These are phyloP conservation scores for Selaginella moellendorffii DNA, from an alignment of 75 land plant species.

Conservation along the genomic window DNA sequence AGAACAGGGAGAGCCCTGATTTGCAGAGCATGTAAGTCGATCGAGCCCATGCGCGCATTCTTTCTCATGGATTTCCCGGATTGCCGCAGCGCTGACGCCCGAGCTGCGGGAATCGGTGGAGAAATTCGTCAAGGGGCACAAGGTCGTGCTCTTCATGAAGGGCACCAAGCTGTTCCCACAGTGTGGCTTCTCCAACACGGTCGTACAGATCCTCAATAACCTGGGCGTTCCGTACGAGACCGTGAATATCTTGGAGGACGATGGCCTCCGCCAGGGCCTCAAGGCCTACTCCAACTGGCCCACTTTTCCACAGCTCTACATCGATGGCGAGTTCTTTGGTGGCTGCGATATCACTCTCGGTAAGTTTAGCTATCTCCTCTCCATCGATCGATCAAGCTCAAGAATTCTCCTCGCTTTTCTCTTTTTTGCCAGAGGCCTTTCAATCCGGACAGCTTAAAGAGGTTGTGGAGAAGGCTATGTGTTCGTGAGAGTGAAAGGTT, in stretches of 20 bases:
- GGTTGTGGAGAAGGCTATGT: constrained; percentile 66
- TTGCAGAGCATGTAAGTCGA: constrained; percentile 1
- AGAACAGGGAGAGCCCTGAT: too few relatives aligned
- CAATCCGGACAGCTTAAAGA: constrained; percentile 71
- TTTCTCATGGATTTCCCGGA: too few relatives aligned
- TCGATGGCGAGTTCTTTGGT: constrained; percentile 94
- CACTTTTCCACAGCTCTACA: constrained; percentile 91
- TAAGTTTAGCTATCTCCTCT: too few relatives aligned
- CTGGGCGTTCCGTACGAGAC: constrained; percentile 78
- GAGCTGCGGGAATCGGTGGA: constrained; percentile 68
- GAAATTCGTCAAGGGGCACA: constrained; percentile 61
- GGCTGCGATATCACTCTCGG: constrained; percentile 92
- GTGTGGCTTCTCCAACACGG: constrained; percentile 92
- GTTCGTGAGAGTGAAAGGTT: too few relatives aligned
- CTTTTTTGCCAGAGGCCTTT: constrained; percentile 74
- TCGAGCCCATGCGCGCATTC: neutral
- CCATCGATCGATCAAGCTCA: too few relatives aligned
- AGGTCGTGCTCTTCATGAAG: constrained; percentile 93
- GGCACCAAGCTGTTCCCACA: constrained; percentile 91
- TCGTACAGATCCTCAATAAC: constrained; percentile 67
- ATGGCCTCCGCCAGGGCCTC: constrained; percentile 57
- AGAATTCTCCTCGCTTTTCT: too few relatives aligned
- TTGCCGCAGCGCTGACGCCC: constrained; percentile 67
- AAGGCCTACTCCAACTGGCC: constrained; percentile 96
- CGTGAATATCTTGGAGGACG: constrained; percentile 73